Evolutionary conservation across 2,329 filamentous ascomycete species (phyloP).

Genomic region (Aschersonia sp.): DNA sequence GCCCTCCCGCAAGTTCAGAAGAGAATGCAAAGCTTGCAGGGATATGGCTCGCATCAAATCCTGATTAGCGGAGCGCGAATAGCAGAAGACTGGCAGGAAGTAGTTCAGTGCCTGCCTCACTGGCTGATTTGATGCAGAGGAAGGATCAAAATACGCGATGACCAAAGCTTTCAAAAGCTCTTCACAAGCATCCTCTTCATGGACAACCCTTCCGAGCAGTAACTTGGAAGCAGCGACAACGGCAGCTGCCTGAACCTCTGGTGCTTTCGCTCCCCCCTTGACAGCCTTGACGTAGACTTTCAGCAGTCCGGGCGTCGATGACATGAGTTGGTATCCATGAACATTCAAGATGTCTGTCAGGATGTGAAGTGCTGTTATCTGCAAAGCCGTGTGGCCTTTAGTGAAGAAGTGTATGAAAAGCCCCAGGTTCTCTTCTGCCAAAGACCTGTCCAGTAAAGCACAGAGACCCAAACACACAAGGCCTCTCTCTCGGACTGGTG

Average conservation of each 20-base stretch:
- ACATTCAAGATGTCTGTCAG: conserved; percentile 86
- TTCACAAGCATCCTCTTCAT: conserved; percentile 48
- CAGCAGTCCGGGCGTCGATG: conserved; percentile 52
- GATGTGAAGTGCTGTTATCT: conserved; percentile 82
- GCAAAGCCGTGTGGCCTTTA: conserved; percentile 80
- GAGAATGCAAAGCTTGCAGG: conserved; percentile 58
- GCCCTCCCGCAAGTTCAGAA: conserved; percentile 59
- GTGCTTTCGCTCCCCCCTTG: conserved; percentile 52
- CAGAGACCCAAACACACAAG: conserved; percentile 82
- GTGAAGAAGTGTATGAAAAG: conserved; percentile 93
- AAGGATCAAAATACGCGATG: conserved; percentile 78
- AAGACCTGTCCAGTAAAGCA: conserved; percentile 76
- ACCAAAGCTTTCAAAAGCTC: conserved; percentile 77
- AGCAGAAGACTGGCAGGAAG: conserved; percentile 89
- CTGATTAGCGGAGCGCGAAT: conserved; percentile 70
- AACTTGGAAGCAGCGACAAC: conserved; percentile 76
- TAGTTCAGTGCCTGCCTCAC: conserved; percentile 82
- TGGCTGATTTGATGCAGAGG: conserved; percentile 63
- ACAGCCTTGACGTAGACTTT: conserved; percentile 80
- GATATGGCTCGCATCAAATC: conserved; percentile 64
- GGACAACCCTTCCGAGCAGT: conserved; percentile 65
- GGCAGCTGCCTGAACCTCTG: conserved; percentile 67
- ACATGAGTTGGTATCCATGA: conserved; percentile 66
- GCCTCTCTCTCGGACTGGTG: conserved; percentile 80
- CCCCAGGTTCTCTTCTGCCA: conserved; percentile 81